phyloP scores from a whole-genome alignment of 1,284 basidiomycete genomes.

The Fomitopsis pinicola region DNA sequence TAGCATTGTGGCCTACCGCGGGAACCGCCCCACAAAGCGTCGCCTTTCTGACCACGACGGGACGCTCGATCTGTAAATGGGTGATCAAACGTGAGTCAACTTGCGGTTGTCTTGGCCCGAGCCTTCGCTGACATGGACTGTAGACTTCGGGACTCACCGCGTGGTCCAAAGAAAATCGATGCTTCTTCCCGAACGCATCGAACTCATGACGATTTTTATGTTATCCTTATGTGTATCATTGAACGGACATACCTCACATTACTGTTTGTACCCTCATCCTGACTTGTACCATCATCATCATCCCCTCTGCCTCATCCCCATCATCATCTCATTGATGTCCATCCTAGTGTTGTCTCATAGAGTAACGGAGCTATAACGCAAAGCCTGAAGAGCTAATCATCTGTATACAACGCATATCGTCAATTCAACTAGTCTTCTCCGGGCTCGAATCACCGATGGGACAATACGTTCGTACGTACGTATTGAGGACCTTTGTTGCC shows the following conservation, averaged over 20 bases:
- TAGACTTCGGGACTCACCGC: neutral
- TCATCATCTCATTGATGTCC: no score
- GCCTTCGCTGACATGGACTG: neutral
- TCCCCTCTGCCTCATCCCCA: neutral
- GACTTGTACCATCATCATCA: neutral
- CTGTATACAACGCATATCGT: neutral
- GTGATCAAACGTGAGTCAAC: neutral
- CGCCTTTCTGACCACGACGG: neutral
- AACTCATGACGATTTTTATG: neutral
- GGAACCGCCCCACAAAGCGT: constrained; percentile 4
- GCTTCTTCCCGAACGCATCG: no score
- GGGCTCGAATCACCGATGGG: no score
- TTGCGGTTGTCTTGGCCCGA: neutral
- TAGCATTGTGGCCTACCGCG: neutral
- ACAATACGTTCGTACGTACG: no score
- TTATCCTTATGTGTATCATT: neutral
- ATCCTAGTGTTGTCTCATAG: no score
- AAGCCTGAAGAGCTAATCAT: no score
- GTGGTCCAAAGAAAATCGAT: neutral
- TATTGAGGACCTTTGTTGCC: neutral
- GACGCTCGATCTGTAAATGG: neutral
- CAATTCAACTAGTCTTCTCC: neutral
- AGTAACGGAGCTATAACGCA: no score
- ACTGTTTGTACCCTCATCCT: neutral
- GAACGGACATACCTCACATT: neutral